phyloP scores from a whole-genome alignment of 139 green algal genomes.

The Coelastrella sp. region DNA sequence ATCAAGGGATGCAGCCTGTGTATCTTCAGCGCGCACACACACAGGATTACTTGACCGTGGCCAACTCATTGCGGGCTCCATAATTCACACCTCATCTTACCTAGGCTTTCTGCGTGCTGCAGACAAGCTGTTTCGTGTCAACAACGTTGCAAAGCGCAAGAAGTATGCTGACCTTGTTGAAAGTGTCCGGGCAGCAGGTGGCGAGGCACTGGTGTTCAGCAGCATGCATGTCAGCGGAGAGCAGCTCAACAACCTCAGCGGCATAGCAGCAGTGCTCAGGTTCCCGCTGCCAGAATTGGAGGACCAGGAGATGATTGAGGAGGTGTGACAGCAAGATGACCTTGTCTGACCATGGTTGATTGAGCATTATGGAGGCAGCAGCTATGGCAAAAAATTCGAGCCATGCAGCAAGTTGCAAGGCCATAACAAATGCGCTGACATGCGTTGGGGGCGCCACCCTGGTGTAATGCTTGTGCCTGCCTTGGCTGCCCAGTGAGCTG shows the following conservation, averaged over 20 bases:
- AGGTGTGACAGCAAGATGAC: constrained; percentile 34
- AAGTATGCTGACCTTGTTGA: constrained; percentile 88
- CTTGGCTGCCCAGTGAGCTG: no score
- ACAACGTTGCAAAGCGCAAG: constrained; percentile 71
- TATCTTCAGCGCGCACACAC: not conserved
- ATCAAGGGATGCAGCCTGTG: not conserved
- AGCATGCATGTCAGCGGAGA: constrained; percentile 80
- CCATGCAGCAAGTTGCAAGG: not conserved
- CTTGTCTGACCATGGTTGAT: not conserved
- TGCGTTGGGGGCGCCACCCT: no score
- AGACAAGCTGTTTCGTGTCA: constrained; percentile 90
- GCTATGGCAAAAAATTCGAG: no score
- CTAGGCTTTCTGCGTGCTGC: not conserved
- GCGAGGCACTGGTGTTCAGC: constrained; percentile 90
- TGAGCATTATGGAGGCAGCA: no score
- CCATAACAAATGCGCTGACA: no score
- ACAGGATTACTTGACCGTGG: no score
- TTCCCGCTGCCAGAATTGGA: constrained; percentile 95
- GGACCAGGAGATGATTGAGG: constrained; percentile 77
- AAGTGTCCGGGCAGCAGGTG: constrained; percentile 80
- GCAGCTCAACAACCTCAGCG: constrained; percentile 90
- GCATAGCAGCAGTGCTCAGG: constrained; percentile 90
- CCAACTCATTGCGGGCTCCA: no score
- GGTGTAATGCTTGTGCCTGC: no score
- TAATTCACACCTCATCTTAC: no score